Percentiles rank a stretch among this genome's conserved stretches.
Evolutionary conservation across 441 rosid genomes (phyloP).

Genomic region (Iberis amara): DNA sequence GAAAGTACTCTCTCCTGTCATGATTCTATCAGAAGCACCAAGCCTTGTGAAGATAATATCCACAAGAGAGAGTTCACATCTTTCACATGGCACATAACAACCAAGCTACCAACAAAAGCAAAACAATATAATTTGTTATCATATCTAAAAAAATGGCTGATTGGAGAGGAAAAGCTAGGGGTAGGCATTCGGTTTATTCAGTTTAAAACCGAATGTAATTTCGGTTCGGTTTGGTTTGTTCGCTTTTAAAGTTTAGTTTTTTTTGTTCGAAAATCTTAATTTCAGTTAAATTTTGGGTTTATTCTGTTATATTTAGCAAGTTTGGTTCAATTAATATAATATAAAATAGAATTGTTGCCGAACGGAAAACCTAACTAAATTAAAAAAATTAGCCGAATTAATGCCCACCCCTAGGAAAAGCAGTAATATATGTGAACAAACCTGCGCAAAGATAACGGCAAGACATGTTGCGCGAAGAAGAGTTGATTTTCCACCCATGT

Average conservation of each 20-base stretch:
- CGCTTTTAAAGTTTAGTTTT: too few relatives aligned
- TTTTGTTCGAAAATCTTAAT: too few relatives aligned
- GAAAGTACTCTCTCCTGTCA: slow-evolving; percentile 98
- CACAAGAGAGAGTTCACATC: slow-evolving; percentile 61
- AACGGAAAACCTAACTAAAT: too few relatives aligned
- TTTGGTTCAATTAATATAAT: too few relatives aligned
- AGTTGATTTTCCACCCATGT: slow-evolving; percentile 98
- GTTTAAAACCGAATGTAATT: too few relatives aligned
- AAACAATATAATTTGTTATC: neutral
- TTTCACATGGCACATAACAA: slow-evolving; percentile 79
- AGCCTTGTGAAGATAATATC: slow-evolving; percentile 90
- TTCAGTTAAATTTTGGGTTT: too few relatives aligned
- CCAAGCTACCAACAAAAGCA: slow-evolving; percentile 57
- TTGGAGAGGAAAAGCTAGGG: neutral
- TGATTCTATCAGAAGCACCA: slow-evolving; percentile 90
- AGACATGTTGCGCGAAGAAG: slow-evolving; percentile 88
- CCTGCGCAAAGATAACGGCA: slow-evolving; percentile 88
- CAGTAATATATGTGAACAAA: slow-evolving; percentile 30
- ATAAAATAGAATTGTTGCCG: too few relatives aligned
- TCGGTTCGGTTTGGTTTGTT: too few relatives aligned
- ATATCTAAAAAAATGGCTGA: neutral
- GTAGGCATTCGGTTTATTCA: too few relatives aligned
- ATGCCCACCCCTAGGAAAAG: too few relatives aligned
- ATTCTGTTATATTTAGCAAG: too few relatives aligned
- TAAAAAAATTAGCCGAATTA: too few relatives aligned